Conservation (phyloP, 306 rosid genomes). For the Pachyrhizus erosus region DNA sequence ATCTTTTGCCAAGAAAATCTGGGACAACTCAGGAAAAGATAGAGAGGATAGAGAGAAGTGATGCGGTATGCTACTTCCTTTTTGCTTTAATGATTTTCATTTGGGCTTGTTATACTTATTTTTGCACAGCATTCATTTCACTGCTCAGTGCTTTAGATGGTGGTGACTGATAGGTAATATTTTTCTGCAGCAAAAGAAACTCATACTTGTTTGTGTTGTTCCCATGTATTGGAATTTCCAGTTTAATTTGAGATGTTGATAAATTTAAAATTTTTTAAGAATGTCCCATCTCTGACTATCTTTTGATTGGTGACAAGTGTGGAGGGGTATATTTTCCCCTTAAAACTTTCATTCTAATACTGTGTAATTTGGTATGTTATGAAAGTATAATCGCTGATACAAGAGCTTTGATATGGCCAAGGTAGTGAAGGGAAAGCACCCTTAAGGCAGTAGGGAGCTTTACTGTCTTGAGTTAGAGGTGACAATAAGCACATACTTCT, state of each 20-base stretch:
- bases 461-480: not conserved
- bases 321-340: not conserved
- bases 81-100: constrained; percentile 25
- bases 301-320: constrained; percentile 28
- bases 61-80: constrained; percentile 63
- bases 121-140: constrained; percentile 22
- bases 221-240: not conserved
- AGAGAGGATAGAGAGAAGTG: constrained; percentile 83
- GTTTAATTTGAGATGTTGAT: not conserved
- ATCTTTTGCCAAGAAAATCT: constrained; percentile 63
- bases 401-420: not conserved
- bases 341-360: constrained; percentile 15
- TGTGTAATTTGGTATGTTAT: constrained; percentile 21
- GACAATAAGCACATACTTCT: not conserved
- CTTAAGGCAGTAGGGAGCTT: not conserved
- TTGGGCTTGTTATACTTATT: constrained; percentile 22
- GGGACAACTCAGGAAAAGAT: constrained; percentile 65
- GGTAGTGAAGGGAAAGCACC: not conserved
- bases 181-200: not conserved
- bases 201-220: constrained; percentile 26
- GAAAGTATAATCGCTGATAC: constrained; percentile 12
- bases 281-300: not conserved
- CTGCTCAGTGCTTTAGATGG: constrained; percentile 21
- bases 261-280: not conserved
- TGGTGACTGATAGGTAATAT: constrained; percentile 17